Conservation (phyloP, 148 eudicot species). For the Pouteria glomerata region DNA sequence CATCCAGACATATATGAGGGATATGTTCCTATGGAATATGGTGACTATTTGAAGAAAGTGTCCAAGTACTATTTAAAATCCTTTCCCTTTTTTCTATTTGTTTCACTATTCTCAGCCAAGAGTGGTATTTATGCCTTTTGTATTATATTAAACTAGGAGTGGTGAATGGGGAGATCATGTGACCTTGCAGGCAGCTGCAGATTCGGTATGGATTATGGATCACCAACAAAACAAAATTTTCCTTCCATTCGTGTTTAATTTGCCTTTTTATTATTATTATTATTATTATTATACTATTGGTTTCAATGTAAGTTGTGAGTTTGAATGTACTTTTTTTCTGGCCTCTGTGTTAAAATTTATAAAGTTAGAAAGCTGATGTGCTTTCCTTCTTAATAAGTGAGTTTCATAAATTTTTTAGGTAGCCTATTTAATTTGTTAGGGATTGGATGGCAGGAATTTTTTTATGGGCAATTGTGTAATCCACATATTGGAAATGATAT, state of each 20-base stretch:
- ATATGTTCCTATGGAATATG: conserved; percentile 92
- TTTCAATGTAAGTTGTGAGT: background rate
- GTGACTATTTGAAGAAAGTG: conserved; percentile 72
- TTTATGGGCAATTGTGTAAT: background rate
- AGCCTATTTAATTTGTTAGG: background rate
- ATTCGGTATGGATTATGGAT: conserved; percentile 39
- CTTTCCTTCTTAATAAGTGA: background rate
- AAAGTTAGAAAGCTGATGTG: background rate
- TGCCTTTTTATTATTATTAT: background rate
- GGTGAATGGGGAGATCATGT: conserved; percentile 91
- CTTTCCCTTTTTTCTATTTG: conserved; percentile 6
- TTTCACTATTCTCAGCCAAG: background rate
- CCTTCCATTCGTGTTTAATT: background rate
- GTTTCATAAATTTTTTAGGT: background rate
- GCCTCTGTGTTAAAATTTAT: background rate
- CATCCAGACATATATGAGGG: conserved; percentile 71
- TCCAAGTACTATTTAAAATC: conserved; percentile 49
- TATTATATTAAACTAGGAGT: conserved; percentile 42
- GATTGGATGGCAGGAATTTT: background rate
- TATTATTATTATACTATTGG: background rate
- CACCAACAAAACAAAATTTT: background rate
- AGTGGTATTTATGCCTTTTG: background rate
- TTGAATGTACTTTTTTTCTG: background rate
- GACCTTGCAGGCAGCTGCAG: conserved; percentile 70
- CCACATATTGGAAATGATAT: background rate